Percentiles rank a stretch among this genome's conserved stretches.
Conservation (phyloP, 2,329 filamentous ascomycete genomes). For the Ophiocordyceps unilateralis region DNA sequence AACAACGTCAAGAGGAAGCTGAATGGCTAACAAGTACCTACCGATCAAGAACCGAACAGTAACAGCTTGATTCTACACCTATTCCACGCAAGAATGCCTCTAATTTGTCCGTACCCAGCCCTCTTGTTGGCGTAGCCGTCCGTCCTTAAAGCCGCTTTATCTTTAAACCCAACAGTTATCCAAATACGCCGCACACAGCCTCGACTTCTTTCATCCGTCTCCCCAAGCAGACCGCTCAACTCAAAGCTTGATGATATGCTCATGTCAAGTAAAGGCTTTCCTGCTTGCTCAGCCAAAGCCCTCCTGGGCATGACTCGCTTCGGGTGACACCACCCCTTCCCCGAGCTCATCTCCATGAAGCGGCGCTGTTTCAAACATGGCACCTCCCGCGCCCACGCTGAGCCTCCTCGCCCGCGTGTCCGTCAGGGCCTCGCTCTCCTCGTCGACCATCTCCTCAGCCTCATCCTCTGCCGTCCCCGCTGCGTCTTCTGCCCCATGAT, state of each 20-base stretch:
- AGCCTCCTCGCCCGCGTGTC: conserved; percentile 34
- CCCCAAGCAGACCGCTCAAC: not conserved
- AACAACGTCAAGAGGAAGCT: no score
- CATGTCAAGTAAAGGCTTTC: no score
- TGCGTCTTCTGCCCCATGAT: conserved; percentile 18
- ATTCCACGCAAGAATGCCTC: no score
- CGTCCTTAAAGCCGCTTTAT: no score
- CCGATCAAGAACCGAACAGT: no score
- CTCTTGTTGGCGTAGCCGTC: no score
- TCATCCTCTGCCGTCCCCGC: conserved; percentile 22
- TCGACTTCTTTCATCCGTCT: no score
- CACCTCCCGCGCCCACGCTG: conserved; percentile 32
- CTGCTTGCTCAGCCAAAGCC: conserved; percentile 23
- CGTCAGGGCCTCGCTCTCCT: conserved; percentile 37
- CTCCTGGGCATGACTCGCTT: conserved; percentile 8
- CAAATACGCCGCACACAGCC: no score
- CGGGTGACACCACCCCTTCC: conserved; percentile 3
- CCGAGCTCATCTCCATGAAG: conserved; percentile 15
- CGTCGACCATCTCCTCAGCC: conserved; percentile 25
- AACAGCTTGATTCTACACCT: no score
- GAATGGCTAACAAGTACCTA: no score
- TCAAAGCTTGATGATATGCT: not conserved
- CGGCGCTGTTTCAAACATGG: conserved; percentile 32
- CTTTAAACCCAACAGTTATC: no score
- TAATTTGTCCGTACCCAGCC: no score